phyloP scores from a whole-genome alignment of 2,329 filamentous ascomycete genomes.

The Botrytis fabae region DNA sequence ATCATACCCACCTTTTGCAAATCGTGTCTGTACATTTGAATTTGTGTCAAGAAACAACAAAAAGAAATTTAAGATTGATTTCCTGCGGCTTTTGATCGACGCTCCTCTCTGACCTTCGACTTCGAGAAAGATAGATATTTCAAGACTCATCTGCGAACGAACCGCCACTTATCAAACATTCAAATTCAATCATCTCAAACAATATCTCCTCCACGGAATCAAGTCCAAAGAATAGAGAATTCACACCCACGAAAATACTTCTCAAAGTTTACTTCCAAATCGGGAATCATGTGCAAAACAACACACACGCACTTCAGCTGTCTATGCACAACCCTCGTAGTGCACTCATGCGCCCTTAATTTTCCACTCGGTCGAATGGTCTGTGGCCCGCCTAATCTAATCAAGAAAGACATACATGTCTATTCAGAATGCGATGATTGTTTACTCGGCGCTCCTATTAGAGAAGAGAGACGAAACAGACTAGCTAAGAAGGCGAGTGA shows the following conservation, averaged over 20 bases:
- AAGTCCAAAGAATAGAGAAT: not conserved
- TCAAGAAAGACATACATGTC: not conserved
- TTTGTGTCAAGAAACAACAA: too few species aligned
- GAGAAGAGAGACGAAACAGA: not conserved
- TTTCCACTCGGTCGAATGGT: conserved; percentile 5
- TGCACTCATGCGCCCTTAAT: not conserved
- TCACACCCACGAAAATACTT: not conserved
- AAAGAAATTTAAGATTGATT: not conserved
- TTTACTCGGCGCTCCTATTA: not conserved
- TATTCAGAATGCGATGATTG: conserved; percentile 8
- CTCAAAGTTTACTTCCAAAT: not conserved
- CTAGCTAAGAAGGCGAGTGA: not conserved
- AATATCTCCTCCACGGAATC: not conserved
- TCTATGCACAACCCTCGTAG: not conserved
- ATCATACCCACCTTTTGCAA: too few species aligned
- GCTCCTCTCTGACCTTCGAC: too few species aligned
- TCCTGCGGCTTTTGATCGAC: not conserved
- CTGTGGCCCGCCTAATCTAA: not conserved
- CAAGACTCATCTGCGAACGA: not conserved
- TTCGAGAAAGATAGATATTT: not conserved
- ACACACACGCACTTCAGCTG: conserved; percentile 4
- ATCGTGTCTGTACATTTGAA: not conserved
- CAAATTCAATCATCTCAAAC: not conserved
- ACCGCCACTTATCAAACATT: not conserved
- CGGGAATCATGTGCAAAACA: conserved; percentile 9